These are phyloP conservation scores for Sonneratia caseolaris DNA, from an alignment of 345 rosid species.

Conservation along the genomic window DNA sequence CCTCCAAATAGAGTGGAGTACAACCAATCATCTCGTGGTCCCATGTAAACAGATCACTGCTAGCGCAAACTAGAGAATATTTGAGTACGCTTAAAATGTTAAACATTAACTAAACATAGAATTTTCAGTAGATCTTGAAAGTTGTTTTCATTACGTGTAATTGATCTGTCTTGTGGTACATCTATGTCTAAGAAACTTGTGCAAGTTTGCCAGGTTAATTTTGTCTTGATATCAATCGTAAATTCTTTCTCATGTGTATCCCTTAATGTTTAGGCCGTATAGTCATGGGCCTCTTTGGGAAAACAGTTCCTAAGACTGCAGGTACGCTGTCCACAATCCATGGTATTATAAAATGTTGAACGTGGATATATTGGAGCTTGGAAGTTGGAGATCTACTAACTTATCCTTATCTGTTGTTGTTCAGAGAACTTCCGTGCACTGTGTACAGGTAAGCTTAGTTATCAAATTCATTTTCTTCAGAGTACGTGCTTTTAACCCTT, in stretches of 20 bases:
- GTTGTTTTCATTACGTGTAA: background rate
- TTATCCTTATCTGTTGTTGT: conserved; percentile 11
- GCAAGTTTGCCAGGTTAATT: background rate
- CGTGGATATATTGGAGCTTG: background rate
- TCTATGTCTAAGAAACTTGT: background rate
- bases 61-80: background rate
- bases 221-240: background rate
- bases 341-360: background rate
- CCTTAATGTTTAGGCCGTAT: conserved; percentile 21
- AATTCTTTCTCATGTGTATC: background rate
- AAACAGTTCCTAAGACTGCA: conserved; percentile 31
- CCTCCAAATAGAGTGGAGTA: too few relatives aligned
- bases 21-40: background rate
- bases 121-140: background rate
- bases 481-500: background rate
- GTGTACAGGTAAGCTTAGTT: conserved; percentile 63
- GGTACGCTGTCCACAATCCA: conserved; percentile 13
- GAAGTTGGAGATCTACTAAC: background rate
- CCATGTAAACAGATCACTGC: background rate
- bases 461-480: background rate
- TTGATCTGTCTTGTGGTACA: background rate
- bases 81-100: background rate
- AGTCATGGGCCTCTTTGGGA: conserved; percentile 29
- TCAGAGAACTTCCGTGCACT: conserved; percentile 96
- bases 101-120: background rate